Conservation (phyloP, 371 early-diverging fungal genomes). For the Apophysomyces trapeziformis region DNA sequence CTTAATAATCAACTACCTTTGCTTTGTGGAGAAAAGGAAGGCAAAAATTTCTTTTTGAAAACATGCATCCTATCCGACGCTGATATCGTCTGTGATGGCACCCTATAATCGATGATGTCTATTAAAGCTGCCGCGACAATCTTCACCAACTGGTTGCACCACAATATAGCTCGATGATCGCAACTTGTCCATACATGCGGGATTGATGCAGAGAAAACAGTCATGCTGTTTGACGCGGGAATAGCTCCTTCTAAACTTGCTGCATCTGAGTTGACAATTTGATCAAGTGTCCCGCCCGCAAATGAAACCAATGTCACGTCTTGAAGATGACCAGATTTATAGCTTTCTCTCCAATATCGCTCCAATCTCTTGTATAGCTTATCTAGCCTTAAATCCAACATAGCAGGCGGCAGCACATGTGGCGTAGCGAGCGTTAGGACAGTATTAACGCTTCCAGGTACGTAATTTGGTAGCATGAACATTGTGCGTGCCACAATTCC, state of each 20-base stretch:
- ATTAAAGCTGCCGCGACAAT: constrained; percentile 56
- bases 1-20: neutral
- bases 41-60: constrained; percentile 13
- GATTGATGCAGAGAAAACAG: constrained; percentile 75
- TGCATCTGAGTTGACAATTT: constrained; percentile 77
- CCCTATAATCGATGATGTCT: constrained; percentile 56
- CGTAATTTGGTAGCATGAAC: constrained; percentile 69
- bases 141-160: constrained; percentile 90
- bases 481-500: constrained; percentile 89
- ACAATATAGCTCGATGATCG: constrained; percentile 90
- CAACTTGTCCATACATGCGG: constrained; percentile 87
- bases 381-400: constrained; percentile 70
- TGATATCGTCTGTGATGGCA: constrained; percentile 2
- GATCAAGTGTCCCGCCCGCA: constrained; percentile 89
- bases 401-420: constrained; percentile 79
- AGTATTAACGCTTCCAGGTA: constrained; percentile 68
- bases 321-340: constrained; percentile 14
- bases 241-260: constrained; percentile 67
- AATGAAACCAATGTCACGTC: constrained; percentile 81
- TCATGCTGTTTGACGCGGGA: constrained; percentile 65
- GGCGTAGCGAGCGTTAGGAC: constrained; percentile 93
- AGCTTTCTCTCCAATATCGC: constrained; percentile 65
- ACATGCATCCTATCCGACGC: constrained; percentile 21
- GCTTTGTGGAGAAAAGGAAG: neutral
- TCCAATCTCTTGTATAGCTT: constrained; percentile 66